Evolutionary conservation across 78 protist genomes (phyloP).

Genomic region (Dictyostelium firmibasis): DNA sequence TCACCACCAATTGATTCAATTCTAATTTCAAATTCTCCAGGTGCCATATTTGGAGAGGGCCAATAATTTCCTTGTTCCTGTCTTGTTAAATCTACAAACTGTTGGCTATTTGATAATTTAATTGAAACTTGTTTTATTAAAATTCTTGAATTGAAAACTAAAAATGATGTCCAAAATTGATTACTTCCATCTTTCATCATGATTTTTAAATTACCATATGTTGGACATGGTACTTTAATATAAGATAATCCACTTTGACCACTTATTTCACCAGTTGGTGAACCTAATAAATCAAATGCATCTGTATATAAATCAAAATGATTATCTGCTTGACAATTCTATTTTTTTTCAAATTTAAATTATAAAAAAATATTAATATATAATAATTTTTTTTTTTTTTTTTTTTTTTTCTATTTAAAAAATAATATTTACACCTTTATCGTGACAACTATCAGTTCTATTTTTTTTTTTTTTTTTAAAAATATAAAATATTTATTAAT

Average conservation of each 20-base stretch:
- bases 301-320: constrained; percentile 47
- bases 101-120: not conserved
- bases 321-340: not conserved
- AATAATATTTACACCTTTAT: not conserved
- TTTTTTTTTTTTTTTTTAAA: no score
- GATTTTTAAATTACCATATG: not conserved
- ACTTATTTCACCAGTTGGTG: not conserved
- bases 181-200: constrained; percentile 40
- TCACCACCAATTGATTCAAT: constrained; percentile 32
- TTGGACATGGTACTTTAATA: constrained; percentile 25
- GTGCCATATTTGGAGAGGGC: not conserved
- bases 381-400: no score
- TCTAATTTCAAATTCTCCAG: not conserved
- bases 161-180: constrained; percentile 6
- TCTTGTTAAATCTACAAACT: not conserved
- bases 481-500: no score
- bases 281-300: constrained; percentile 13
- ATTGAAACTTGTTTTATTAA: not conserved
- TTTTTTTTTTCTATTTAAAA: no score
- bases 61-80: constrained; percentile 14
- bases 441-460: constrained; percentile 29
- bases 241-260: not conserved
- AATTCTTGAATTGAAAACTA: constrained; percentile 10
- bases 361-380: not conserved
- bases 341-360: not conserved